Percentiles rank a stretch among this genome's conserved stretches.
phyloP scores from a whole-genome alignment of 1,284 basidiomycete genomes.

The Rhodotorula sp. region DNA sequence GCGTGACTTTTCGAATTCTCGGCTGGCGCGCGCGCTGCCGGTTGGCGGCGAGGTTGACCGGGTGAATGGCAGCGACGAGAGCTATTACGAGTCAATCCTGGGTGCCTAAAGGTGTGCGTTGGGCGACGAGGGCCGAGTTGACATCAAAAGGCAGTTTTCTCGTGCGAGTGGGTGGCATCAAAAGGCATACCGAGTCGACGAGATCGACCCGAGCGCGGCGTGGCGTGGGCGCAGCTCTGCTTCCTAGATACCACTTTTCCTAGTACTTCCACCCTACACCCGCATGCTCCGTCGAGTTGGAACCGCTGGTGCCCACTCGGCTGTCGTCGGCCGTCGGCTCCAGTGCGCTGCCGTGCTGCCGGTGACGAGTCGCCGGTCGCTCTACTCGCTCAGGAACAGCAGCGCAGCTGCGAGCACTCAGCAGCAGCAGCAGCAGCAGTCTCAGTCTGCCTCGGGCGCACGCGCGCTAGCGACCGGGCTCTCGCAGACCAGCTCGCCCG shows the following conservation, averaged over 20 bases:
- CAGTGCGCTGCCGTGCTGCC: no score
- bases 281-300: neutral
- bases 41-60: no score
- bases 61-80: no score
- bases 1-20: no score
- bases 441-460: neutral
- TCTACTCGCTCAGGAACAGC: neutral
- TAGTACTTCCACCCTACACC: neutral
- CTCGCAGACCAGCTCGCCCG: conserved; percentile 17
- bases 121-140: no score
- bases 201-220: neutral
- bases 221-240: neutral
- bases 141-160: no score
- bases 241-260: neutral
- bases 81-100: no score
- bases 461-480: conserved; percentile 32
- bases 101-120: no score
- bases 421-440: neutral
- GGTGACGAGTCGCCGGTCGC: neutral
- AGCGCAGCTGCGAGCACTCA: neutral
- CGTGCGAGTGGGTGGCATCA: neutral
- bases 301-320: no score
- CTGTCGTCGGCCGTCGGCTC: no score
- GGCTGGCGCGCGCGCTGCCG: no score
- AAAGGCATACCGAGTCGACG: neutral